These are phyloP conservation scores for Ganoderma resinaceum DNA, from an alignment of 1,284 basidiomycete genomes.

Conservation along the genomic window DNA sequence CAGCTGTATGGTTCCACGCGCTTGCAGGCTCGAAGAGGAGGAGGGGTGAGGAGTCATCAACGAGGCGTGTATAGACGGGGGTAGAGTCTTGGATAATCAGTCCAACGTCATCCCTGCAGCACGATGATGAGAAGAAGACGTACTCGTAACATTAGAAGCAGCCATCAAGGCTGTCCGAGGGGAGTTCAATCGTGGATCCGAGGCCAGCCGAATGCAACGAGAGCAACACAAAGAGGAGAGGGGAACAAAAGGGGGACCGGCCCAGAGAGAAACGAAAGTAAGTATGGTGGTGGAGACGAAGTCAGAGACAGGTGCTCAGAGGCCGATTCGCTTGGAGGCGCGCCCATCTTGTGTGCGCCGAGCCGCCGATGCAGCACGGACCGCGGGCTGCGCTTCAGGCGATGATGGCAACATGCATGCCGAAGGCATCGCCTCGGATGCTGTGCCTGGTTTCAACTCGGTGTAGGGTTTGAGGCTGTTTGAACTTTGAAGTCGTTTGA, in stretches of 20 bases:
- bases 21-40: slow-evolving; percentile 39
- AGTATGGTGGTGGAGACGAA: slow-evolving; percentile 33
- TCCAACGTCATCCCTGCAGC: background rate
- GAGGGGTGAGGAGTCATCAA: slow-evolving; percentile 43
- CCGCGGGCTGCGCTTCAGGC: background rate
- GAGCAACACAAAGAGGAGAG: slow-evolving; percentile 29
- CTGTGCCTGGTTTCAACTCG: background rate
- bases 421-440: background rate
- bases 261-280: slow-evolving; percentile 35
- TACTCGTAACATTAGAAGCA: slow-evolving; percentile 43
- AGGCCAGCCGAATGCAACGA: slow-evolving; percentile 21
- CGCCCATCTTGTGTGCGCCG: background rate
- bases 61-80: slow-evolving; percentile 19
- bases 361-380: background rate
- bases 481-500: no score
- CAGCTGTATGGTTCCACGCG: slow-evolving; percentile 34
- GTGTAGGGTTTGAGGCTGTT: background rate
- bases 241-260: slow-evolving; percentile 32
- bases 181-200: slow-evolving; percentile 2
- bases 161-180: slow-evolving; percentile 40
- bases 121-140: slow-evolving; percentile 19
- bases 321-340: background rate
- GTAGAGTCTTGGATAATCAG: background rate
- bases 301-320: slow-evolving; percentile 32
- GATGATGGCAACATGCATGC: background rate